Conservation (phyloP, 2,329 filamentous ascomycete species). For the Alternaria triticimaculans region DNA sequence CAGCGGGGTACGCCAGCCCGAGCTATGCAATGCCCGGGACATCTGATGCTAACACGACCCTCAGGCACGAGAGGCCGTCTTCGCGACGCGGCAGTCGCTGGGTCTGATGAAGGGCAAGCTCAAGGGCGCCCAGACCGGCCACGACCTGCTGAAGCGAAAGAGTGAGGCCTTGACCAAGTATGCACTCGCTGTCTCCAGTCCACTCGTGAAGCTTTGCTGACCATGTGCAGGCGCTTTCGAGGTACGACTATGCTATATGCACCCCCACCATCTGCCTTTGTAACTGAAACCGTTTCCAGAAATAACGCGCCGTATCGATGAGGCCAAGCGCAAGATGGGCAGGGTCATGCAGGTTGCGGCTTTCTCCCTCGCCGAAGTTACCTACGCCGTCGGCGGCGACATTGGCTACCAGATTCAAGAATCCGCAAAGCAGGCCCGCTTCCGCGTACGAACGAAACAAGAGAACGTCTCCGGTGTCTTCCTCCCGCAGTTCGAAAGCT, state of each 20-base stretch:
- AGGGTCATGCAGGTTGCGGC: conserved; percentile 99
- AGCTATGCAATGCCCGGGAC: conserved; percentile 23
- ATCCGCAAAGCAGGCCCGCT: conserved; percentile 89
- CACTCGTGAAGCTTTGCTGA: conserved; percentile 19
- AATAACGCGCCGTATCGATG: conserved; percentile 95
- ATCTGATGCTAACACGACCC: conserved; percentile 28
- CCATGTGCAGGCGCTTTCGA: conserved; percentile 75
- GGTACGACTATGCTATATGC: conserved; percentile 60
- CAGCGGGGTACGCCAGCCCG: conserved; percentile 54
- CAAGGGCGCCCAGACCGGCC: conserved; percentile 78
- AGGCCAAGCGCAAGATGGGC: conserved; percentile 99
- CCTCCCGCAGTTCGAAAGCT: conserved; percentile 91
- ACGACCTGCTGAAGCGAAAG: conserved; percentile 95
- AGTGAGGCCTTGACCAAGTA: conserved; percentile 98
- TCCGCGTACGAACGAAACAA: conserved; percentile 92
- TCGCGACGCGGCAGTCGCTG: conserved; percentile 95
- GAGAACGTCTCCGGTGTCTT: conserved; percentile 98
- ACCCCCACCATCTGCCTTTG: conserved; percentile 8
- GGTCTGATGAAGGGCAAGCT: conserved; percentile 98
- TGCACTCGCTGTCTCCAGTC: conserved; percentile 33
- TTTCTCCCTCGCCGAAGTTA: conserved; percentile 96
- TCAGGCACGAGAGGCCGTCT: conserved; percentile 93
- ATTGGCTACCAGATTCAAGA: conserved; percentile 98
- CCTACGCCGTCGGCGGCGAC: conserved; percentile 91
- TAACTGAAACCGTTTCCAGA: conserved; percentile 58